phyloP scores from a whole-genome alignment of 1,139 yeast genomes.

The Yamadazyma kanchanaburiensis region DNA sequence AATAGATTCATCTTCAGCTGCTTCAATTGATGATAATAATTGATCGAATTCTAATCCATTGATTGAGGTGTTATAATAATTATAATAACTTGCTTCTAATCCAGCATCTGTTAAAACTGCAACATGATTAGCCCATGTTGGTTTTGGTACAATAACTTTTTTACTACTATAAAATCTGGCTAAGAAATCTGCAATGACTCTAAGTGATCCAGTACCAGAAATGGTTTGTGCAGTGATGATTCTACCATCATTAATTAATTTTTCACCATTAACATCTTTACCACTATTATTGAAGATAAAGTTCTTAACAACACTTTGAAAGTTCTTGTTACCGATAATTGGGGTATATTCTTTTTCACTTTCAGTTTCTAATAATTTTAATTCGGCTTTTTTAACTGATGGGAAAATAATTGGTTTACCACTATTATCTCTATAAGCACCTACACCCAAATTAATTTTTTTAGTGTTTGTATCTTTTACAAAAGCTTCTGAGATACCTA shows the following conservation, averaged over 20 bases:
- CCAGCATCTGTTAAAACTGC: conserved; percentile 56
- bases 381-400: conserved; percentile 46
- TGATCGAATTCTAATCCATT: conserved; percentile 54
- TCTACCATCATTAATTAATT: conserved; percentile 45
- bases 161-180: conserved; percentile 42
- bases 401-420: conserved; percentile 50
- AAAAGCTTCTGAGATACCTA: conserved; percentile 61
- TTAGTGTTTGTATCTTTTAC: conserved; percentile 36
- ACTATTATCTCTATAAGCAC: conserved; percentile 47
- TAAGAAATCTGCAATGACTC: conserved; percentile 55
- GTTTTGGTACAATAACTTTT: conserved; percentile 58
- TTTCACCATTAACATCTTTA: conserved; percentile 46
- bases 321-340: conserved; percentile 49
- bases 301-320: conserved; percentile 46
- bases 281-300: conserved; percentile 49
- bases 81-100: conserved; percentile 35
- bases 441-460: conserved; percentile 50
- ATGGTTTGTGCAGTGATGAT: conserved; percentile 57
- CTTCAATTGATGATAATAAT: conserved; percentile 38
- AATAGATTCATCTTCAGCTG: conserved; percentile 52
- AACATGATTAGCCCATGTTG: conserved; percentile 77
- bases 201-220: conserved; percentile 59
- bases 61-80: conserved; percentile 51
- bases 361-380: conserved; percentile 35
- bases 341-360: conserved; percentile 58